These are phyloP conservation scores for Nemania bipapillata DNA, from an alignment of 2,329 filamentous ascomycete genomes.

Conservation along the genomic window DNA sequence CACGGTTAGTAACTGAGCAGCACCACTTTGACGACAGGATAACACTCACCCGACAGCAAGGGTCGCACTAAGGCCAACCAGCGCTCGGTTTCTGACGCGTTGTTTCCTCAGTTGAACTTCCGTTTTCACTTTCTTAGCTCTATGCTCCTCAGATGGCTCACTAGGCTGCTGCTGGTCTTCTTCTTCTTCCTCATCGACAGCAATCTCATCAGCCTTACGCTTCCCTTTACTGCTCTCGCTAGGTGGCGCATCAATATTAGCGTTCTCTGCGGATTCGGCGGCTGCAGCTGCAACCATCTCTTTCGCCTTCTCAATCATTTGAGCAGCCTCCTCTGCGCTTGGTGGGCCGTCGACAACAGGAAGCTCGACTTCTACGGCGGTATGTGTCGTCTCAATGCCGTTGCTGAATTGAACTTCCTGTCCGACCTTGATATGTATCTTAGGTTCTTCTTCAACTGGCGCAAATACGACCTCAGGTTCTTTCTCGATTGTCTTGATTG, in stretches of 20 bases:
- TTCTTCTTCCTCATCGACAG: constrained; percentile 71
- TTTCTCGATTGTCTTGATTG: constrained; percentile 62
- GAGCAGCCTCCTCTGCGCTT: constrained; percentile 78
- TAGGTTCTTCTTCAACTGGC: constrained; percentile 65
- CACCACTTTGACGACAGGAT: background rate
- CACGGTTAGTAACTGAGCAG: constrained; percentile 21
- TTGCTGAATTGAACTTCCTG: constrained; percentile 62
- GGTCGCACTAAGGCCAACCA: constrained; percentile 86
- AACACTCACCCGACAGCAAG: constrained; percentile 86
- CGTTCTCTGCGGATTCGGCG: constrained; percentile 58
- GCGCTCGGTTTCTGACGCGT: constrained; percentile 83
- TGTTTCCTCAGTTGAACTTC: constrained; percentile 85
- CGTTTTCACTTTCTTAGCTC: constrained; percentile 81
- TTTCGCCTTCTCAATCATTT: constrained; percentile 87
- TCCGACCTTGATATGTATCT: constrained; percentile 76
- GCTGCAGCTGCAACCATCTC: constrained; percentile 84
- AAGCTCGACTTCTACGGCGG: constrained; percentile 79
- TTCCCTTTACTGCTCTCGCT: constrained; percentile 66
- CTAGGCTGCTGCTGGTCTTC: too few relatives aligned
- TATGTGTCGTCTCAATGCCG: constrained; percentile 75
- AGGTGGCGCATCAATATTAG: constrained; percentile 50
- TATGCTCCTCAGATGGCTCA: constrained; percentile 58
- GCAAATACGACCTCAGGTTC: constrained; percentile 62
- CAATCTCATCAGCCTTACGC: constrained; percentile 78
- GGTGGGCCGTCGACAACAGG: constrained; percentile 73